Evolutionary conservation across 129 eudicot genomes (phyloP).

Genomic region (Logfia minima): DNA sequence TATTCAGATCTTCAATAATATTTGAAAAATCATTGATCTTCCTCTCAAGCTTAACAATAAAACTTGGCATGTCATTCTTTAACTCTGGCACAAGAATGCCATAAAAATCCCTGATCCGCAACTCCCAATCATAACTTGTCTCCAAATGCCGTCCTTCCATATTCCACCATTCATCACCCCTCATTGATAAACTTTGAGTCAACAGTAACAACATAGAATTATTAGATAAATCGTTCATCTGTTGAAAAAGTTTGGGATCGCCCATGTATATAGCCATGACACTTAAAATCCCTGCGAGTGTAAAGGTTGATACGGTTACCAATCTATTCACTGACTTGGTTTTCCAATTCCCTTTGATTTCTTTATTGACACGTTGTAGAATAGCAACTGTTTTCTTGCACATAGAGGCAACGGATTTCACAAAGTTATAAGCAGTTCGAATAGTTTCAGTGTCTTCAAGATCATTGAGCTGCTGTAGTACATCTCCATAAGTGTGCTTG

Average conservation of each 20-base stretch:
- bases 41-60: background rate
- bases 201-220: background rate
- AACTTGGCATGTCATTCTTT: background rate
- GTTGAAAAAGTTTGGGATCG: background rate
- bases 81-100: background rate
- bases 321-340: background rate
- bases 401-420: background rate
- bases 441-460: background rate
- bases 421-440: background rate
- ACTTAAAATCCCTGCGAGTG: background rate
- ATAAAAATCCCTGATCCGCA: background rate
- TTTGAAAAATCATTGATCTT: background rate
- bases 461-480: background rate
- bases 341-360: too few relatives aligned
- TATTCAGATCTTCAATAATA: background rate
- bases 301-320: background rate
- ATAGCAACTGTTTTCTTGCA: background rate
- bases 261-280: slow-evolving; percentile 6
- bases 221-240: background rate
- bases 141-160: background rate
- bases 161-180: background rate
- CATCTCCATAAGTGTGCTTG: background rate
- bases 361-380: background rate
- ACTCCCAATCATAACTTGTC: background rate
- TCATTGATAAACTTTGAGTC: background rate